Percentiles rank a stretch among this genome's conserved stretches.
Evolutionary conservation across 495 filamentous ascomycete genomes (phyloP).

Genomic region (Penicillium crystallinum): DNA sequence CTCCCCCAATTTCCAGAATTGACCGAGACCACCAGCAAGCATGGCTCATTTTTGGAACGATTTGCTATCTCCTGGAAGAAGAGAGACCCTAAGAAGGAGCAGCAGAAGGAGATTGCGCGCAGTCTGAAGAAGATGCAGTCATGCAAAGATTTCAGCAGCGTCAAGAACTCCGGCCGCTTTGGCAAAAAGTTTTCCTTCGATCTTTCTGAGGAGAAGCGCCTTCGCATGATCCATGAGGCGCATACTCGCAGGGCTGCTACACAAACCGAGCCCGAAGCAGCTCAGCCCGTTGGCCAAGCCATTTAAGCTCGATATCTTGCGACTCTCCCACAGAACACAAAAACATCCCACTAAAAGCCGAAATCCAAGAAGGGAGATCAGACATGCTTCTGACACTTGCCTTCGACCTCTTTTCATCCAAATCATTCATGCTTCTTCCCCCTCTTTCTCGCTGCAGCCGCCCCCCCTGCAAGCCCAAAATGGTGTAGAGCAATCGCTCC

Average conservation of each 20-base stretch:
- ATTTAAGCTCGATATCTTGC: neutral
- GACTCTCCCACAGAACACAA: neutral
- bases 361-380: neutral
- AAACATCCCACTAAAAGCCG: neutral
- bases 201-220: conserved; percentile 45
- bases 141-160: conserved; percentile 17
- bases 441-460: neutral
- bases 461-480: neutral
- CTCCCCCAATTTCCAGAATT: conserved; percentile 37
- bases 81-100: conserved; percentile 31
- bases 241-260: conserved; percentile 32
- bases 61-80: conserved; percentile 30
- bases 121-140: conserved; percentile 49
- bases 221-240: conserved; percentile 46
- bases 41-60: conserved; percentile 52
- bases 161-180: conserved; percentile 22
- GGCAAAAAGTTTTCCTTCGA: conserved; percentile 32
- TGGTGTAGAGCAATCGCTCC: neutral
- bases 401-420: neutral
- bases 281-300: neutral
- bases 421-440: neutral
- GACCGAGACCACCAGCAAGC: conserved; percentile 21
- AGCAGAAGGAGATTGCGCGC: conserved; percentile 14
- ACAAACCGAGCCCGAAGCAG: neutral
- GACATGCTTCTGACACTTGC: neutral